Evolutionary conservation across 2,329 filamentous ascomycete genomes (phyloP), one percentile per base, ranked within the genome.

Genomic region (Penicillium paneum): DNA sequence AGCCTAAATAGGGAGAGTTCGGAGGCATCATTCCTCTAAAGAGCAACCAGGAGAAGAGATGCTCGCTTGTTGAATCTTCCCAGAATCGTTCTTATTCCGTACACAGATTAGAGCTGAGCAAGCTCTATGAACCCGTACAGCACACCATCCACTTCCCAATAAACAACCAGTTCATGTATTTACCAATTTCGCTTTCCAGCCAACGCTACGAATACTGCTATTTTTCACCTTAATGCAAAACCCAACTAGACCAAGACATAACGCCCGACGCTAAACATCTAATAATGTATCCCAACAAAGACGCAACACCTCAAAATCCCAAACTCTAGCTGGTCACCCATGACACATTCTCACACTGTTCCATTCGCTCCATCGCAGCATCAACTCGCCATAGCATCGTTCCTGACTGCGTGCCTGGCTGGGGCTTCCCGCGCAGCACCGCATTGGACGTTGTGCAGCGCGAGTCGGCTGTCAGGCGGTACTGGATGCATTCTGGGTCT

Each of bases 371-470:
- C 0, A 64, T 24, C 3, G 51, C 54, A n/a, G 58, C 54, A 41
- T 64, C 62, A 24, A 64, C 54, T 10, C 61, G 55, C 59, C 61
- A 64, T 47, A 64, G 44, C 62, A 64, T 61, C n/a, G 58, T 58
- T 5, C 62, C 62, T 11, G 62, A 58, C 38, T 46, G 35, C 2
- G 54, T 47, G 1, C 60, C 61, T 8, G 54, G 40, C 8, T 43
- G 31, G 24, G 61, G 48, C 8, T 40, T 43, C n/a, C 62, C 62
- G n/a, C 62, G 54, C 10, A 64, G 24, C 3, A 52, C 55, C 15
- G 47, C 35, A 8, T 51, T 46, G 1, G 61, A 62, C 5, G 53
- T 59, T 8, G 51, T 57, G 40, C 62, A 64, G 15, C 52, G 55
- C 3, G 45, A 55, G 12, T 54, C 34, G 3, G 50, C 36, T 6